Evolutionary conservation across 2,329 filamentous ascomycete genomes (phyloP).

Genomic region (Pseudocercospora musae): DNA sequence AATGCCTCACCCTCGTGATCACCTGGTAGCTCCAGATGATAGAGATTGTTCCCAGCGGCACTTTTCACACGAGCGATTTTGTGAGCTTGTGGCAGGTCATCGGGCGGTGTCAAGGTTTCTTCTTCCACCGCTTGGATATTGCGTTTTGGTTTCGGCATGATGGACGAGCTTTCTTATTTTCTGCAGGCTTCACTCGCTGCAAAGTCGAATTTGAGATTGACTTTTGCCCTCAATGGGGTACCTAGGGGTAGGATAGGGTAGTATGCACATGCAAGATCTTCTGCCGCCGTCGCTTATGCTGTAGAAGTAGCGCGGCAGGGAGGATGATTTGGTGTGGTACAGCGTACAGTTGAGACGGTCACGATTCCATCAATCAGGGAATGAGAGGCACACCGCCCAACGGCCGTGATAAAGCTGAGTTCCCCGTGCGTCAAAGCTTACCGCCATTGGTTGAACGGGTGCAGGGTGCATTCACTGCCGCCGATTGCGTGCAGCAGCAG

Average conservation of each 20-base stretch:
- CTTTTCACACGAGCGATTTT: conserved; percentile 74
- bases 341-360: neutral
- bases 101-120: conserved; percentile 62
- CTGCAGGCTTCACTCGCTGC: neutral
- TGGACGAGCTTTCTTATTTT: neutral
- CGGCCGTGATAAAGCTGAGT: neutral
- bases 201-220: neutral
- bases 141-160: conserved; percentile 73
- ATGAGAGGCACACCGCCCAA: too few relatives aligned
- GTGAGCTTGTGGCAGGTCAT: conserved; percentile 48
- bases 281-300: neutral
- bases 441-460: neutral
- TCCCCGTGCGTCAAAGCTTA: neutral
- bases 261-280: neutral
- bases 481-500: conserved; percentile 11
- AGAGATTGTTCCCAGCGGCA: conserved; percentile 85
- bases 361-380: neutral
- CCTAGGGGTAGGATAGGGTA: too few relatives aligned
- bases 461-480: neutral
- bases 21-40: conserved; percentile 70
- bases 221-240: conserved; percentile 3
- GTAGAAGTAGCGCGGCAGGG: neutral
- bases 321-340: neutral
- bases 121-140: conserved; percentile 74
- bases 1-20: conserved; percentile 45